These are phyloP conservation scores for Vitis cinerea DNA, from an alignment of 164 flowering plant species.

Conservation along the genomic window DNA sequence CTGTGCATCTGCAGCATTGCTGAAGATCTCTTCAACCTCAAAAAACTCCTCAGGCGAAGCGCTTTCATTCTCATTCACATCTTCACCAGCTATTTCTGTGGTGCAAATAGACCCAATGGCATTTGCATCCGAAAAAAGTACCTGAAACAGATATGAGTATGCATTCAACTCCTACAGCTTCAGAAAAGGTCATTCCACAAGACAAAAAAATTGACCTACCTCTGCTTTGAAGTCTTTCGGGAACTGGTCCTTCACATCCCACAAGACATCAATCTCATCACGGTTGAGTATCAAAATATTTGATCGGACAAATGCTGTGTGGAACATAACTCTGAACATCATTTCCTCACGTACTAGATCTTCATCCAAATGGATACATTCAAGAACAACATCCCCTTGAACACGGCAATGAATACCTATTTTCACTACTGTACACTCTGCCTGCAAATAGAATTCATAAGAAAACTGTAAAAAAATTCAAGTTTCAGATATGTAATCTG, in stretches of 20 bases:
- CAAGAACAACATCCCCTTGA: conserved; percentile 93
- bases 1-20: conserved; percentile 49
- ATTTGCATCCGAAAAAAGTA: conserved; percentile 70
- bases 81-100: conserved; percentile 43
- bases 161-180: conserved; percentile 40
- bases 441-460: conserved; percentile 45
- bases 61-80: conserved; percentile 54
- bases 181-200: conserved; percentile 19
- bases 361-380: conserved; percentile 77
- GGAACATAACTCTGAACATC: conserved; percentile 82
- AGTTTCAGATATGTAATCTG: conserved; percentile 5
- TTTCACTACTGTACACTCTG: conserved; percentile 59
- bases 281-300: conserved; percentile 58
- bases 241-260: conserved; percentile 80
- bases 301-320: conserved; percentile 79
- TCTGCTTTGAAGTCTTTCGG: conserved; percentile 84
- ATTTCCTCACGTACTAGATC: conserved; percentile 72
- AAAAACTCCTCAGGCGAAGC: conserved; percentile 83
- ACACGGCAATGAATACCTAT: conserved; percentile 70
- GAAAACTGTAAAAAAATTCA: conserved; percentile 11
- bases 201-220: conserved; percentile 47
- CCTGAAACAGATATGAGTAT: conserved; percentile 63
- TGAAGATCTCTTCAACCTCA: conserved; percentile 94
- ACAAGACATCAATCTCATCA: conserved; percentile 78
- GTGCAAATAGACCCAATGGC: conserved; percentile 50